Evolutionary conservation across 2,329 filamentous ascomycete species (phyloP).

Genomic region (Elsinoe necatrix): DNA sequence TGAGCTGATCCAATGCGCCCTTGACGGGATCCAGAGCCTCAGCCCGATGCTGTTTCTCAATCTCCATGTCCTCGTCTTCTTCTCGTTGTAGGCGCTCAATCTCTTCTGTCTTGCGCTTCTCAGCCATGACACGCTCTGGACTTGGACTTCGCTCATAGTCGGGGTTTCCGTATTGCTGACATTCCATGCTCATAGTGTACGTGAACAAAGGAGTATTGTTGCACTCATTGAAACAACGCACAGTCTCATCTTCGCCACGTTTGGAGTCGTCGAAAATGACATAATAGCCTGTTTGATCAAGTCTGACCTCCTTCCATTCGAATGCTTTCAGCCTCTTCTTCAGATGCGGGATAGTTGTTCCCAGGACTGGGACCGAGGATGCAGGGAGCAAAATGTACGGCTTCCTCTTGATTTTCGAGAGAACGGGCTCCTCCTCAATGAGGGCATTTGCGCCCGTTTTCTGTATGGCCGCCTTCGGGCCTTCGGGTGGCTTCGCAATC

Average conservation of each 20-base stretch:
- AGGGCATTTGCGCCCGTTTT: slow-evolving; percentile 41
- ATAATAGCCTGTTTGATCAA: slow-evolving; percentile 82
- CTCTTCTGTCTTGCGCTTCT: slow-evolving; percentile 54
- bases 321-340: slow-evolving; percentile 82
- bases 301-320: slow-evolving; percentile 69
- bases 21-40: slow-evolving; percentile 82
- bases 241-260: slow-evolving; percentile 68
- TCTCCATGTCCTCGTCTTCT: slow-evolving; percentile 73
- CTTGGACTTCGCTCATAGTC: slow-evolving; percentile 50
- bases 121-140: slow-evolving; percentile 40
- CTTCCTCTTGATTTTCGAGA: slow-evolving; percentile 61
- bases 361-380: slow-evolving; percentile 76
- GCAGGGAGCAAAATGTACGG: slow-evolving; percentile 90
- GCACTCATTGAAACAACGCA: slow-evolving; percentile 68
- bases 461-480: slow-evolving; percentile 34
- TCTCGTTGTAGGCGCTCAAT: slow-evolving; percentile 59
- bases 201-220: slow-evolving; percentile 83
- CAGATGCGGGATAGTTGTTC: slow-evolving; percentile 78
- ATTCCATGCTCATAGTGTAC: slow-evolving; percentile 86
- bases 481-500: slow-evolving; percentile 29
- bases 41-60: slow-evolving; percentile 81
- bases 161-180: slow-evolving; percentile 60
- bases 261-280: slow-evolving; percentile 77
- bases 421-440: slow-evolving; percentile 58
- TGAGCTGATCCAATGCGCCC: slow-evolving; percentile 71